A percentile compares a stretch with the other conserved stretches of the same genome.
phyloP scores from a whole-genome alignment of 257 asterid genomes.

The Ballota nigra region DNA sequence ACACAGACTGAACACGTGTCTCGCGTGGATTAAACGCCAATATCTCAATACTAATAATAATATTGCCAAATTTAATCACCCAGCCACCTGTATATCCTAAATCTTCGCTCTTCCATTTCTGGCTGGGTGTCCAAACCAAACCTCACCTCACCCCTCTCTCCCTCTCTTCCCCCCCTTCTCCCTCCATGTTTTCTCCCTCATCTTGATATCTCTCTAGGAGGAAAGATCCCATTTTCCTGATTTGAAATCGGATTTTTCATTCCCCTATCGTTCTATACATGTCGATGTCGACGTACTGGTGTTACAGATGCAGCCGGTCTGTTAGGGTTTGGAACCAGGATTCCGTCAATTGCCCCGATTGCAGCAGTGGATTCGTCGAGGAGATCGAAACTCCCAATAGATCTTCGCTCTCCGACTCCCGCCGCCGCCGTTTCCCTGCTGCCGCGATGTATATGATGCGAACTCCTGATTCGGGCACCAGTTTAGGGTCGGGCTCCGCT shows the following conservation, averaged over 20 bases:
- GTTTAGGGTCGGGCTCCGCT: slow-evolving; percentile 30
- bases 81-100: slow-evolving; percentile 12
- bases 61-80: slow-evolving; percentile 22
- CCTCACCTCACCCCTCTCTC: slow-evolving; percentile 1
- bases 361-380: slow-evolving; percentile 72
- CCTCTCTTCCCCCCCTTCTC: not conserved
- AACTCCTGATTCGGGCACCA: slow-evolving; percentile 42
- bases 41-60: not conserved
- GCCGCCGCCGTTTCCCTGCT: slow-evolving; percentile 67
- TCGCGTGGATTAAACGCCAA: slow-evolving; percentile 27
- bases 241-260: slow-evolving; percentile 25
- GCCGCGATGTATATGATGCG: slow-evolving; percentile 59
- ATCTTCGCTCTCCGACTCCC: slow-evolving; percentile 58
- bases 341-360: slow-evolving; percentile 67
- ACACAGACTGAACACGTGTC: slow-evolving; percentile 22
- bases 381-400: slow-evolving; percentile 52
- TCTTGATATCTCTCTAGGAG: slow-evolving; percentile 2
- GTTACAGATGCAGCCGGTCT: slow-evolving; percentile 76
- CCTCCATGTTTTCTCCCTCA: slow-evolving; percentile 14
- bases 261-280: not conserved
- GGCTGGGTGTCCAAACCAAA: not conserved
- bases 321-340: slow-evolving; percentile 54
- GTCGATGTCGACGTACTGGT: slow-evolving; percentile 70
- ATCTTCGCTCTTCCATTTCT: slow-evolving; percentile 1
- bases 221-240: slow-evolving; percentile 27